These are phyloP conservation scores for Saraca asoca DNA, from an alignment of 331 rosid species.

Conservation along the genomic window DNA sequence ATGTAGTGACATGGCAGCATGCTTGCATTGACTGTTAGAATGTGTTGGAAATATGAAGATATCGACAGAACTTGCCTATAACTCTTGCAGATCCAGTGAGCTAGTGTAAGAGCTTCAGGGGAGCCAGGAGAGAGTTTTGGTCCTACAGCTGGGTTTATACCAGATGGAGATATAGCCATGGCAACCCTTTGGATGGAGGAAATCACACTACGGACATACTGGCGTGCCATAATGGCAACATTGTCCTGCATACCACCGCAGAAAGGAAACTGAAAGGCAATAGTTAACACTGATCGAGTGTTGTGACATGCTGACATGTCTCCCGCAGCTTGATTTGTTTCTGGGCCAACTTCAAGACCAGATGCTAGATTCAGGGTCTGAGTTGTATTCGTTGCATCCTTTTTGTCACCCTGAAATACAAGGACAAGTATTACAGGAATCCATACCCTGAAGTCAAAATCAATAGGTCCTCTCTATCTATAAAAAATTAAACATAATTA, in stretches of 20 bases:
- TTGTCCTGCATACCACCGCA: constrained; percentile 72
- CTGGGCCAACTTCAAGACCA: constrained; percentile 78
- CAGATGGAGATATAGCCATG: constrained; percentile 84
- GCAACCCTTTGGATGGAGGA: constrained; percentile 97
- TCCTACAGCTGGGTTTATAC: constrained; percentile 57
- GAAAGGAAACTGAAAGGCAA: constrained; percentile 94
- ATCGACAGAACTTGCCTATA: constrained; percentile 56
- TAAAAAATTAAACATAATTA: no score
- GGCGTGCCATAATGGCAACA: constrained; percentile 83
- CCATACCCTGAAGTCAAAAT: neutral
- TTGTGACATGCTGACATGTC: constrained; percentile 51
- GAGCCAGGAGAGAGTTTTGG: constrained; percentile 69
- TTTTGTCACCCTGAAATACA: constrained; percentile 53
- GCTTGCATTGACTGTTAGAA: no score
- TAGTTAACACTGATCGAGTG: constrained; percentile 80
- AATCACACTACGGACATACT: constrained; percentile 79
- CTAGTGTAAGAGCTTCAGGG: constrained; percentile 83
- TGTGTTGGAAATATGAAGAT: neutral
- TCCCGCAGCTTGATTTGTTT: constrained; percentile 45
- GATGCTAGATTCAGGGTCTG: constrained; percentile 83
- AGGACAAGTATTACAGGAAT: constrained; percentile 6
- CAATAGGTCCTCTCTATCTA: no score
- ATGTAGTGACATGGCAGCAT: neutral
- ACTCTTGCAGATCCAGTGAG: constrained; percentile 91
- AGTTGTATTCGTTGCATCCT: constrained; percentile 52